Conservation (phyloP, 1,284 basidiomycete species). For the Pseudozyma tsukubaensis region DNA sequence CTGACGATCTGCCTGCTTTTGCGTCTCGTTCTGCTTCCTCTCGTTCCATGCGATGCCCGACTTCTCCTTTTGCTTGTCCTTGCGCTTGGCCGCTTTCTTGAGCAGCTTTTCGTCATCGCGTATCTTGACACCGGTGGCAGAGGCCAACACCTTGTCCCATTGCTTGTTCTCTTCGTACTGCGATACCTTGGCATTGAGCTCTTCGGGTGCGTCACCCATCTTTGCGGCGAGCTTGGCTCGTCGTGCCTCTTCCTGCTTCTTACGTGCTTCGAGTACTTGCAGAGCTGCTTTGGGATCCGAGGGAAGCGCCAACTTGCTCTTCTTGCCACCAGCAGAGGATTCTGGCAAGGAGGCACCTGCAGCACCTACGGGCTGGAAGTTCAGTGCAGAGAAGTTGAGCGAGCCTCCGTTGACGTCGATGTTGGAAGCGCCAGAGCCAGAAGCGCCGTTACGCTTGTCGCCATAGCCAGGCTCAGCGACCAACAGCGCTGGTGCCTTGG, state of each 20-base stretch:
- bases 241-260: conserved; percentile 51
- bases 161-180: conserved; percentile 54
- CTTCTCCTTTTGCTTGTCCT: conserved; percentile 64
- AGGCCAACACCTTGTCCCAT: conserved; percentile 63
- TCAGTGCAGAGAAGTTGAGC: conserved; percentile 52
- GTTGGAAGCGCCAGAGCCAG: conserved; percentile 18
- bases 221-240: conserved; percentile 47
- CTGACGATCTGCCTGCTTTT: conserved; percentile 59
- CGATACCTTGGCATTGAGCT: conserved; percentile 42
- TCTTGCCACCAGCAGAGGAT: conserved; percentile 36
- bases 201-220: conserved; percentile 45
- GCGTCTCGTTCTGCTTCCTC: conserved; percentile 47
- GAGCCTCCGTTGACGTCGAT: conserved; percentile 38
- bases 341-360: conserved; percentile 28
- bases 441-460: conserved; percentile 29
- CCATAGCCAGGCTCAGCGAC: conserved; percentile 47
- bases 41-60: conserved; percentile 64
- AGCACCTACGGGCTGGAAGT: conserved; percentile 48
- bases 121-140: conserved; percentile 64
- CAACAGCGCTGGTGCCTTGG: conserved; percentile 53
- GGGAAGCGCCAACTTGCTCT: conserved; percentile 59
- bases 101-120: conserved; percentile 65
- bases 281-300: conserved; percentile 65
- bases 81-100: conserved; percentile 63
- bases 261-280: conserved; percentile 61